Evolutionary conservation across 2,329 filamentous ascomycete genomes (phyloP).

Genomic region (Myotisia sp.): DNA sequence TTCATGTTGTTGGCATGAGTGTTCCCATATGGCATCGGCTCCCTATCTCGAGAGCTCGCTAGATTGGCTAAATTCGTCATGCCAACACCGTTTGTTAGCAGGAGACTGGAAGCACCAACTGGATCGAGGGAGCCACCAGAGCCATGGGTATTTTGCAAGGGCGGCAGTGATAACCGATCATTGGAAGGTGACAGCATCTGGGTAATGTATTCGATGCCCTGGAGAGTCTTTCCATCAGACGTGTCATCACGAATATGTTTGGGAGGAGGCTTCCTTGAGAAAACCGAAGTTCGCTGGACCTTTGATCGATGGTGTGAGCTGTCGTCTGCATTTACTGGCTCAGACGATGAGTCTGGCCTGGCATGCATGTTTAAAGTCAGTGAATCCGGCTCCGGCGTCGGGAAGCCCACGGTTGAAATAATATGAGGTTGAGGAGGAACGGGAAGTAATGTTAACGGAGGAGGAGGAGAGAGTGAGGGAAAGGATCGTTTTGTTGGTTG

Average conservation of each 20-base stretch:
- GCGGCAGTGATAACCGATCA: constrained; percentile 11
- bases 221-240: constrained; percentile 8
- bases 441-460: background rate
- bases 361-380: background rate
- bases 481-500: constrained; percentile 10
- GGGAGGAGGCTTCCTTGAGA: background rate
- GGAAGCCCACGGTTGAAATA: background rate
- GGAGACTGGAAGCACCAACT: constrained; percentile 4
- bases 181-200: constrained; percentile 9
- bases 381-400: too few species aligned
- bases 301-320: constrained; percentile 2
- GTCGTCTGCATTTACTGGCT: background rate
- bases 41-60: constrained; percentile 3
- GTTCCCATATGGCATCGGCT: background rate
- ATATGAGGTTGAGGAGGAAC: background rate
- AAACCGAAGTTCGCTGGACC: constrained; percentile 3
- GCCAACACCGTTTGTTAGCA: constrained; percentile 5
- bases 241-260: constrained; percentile 1
- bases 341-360: constrained; percentile 1
- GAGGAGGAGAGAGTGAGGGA: constrained; percentile 3
- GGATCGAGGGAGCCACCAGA: constrained; percentile 1
- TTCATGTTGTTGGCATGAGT: background rate
- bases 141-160: constrained; percentile 8
- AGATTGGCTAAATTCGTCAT: constrained; percentile 7
- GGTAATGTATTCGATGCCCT: constrained; percentile 12